phyloP scores from a whole-genome alignment of 108 stramenopile species.

The Aureococcus anophagefferens region DNA sequence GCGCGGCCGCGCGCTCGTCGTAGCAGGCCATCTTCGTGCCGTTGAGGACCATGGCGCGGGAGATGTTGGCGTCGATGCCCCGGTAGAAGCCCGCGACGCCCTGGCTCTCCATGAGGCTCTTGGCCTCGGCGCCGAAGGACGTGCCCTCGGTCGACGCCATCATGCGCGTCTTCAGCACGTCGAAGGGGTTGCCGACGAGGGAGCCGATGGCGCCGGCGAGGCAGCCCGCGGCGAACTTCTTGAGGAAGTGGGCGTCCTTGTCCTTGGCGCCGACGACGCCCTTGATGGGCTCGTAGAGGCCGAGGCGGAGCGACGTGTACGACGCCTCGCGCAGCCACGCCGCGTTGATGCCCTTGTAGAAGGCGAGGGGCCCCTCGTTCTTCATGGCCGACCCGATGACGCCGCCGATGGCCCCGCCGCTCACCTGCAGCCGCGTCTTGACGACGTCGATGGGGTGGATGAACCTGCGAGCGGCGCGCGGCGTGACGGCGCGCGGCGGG shows the following conservation, averaged over 20 bases:
- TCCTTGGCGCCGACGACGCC: conserved; percentile 61
- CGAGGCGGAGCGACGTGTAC: conserved; percentile 83
- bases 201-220: conserved; percentile 75
- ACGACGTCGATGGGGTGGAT: conserved; percentile 86
- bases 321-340: conserved; percentile 77
- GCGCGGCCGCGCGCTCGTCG: conserved; percentile 50
- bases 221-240: conserved; percentile 71
- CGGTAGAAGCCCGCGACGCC: conserved; percentile 80
- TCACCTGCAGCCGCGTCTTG: conserved; percentile 84
- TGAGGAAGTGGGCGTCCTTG: conserved; percentile 57
- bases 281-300: conserved; percentile 81
- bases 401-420: conserved; percentile 60
- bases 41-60: conserved; percentile 80
- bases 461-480: conserved; percentile 64
- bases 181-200: conserved; percentile 80
- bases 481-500: no score
- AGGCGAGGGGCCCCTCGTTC: conserved; percentile 63
- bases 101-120: conserved; percentile 55
- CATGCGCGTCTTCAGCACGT: conserved; percentile 78
- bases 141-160: conserved; percentile 58
- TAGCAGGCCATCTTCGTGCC: conserved; percentile 88
- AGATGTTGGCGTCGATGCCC: conserved; percentile 78
- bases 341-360: conserved; percentile 79
- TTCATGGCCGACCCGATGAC: conserved; percentile 55
- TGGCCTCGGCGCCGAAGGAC: conserved; percentile 52